Evolutionary conservation across 495 filamentous ascomycete genomes (phyloP).

Genomic region (Corynascus novoguineensis): DNA sequence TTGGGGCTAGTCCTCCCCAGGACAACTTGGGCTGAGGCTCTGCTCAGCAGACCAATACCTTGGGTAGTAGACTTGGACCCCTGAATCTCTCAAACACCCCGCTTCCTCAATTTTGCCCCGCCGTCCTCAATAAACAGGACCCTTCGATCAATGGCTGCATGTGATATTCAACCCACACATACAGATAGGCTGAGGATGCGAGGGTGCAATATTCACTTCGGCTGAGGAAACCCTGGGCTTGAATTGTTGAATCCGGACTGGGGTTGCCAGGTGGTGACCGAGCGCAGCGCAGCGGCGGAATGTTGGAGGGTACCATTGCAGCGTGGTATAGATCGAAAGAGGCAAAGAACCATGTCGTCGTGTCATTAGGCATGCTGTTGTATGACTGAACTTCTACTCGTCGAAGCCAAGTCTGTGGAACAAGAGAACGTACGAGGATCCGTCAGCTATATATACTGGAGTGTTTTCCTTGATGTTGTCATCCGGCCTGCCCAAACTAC

Average conservation of each 20-base stretch:
- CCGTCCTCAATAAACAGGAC: background rate
- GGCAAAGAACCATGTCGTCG: background rate
- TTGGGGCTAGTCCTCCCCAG: background rate
- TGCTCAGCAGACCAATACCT: background rate
- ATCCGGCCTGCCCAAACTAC: background rate
- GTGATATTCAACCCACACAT: constrained; percentile 13
- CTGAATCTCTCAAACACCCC: background rate
- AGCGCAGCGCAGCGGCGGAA: background rate
- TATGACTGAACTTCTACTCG: no score
- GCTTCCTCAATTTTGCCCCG: background rate
- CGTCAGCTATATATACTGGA: constrained; percentile 3
- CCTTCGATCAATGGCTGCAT: constrained; percentile 8
- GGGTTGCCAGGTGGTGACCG: background rate
- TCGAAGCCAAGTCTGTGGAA: no score
- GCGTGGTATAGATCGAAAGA: background rate
- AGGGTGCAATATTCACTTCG: background rate
- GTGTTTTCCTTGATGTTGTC: constrained; percentile 7
- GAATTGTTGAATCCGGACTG: background rate
- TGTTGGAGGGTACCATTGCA: constrained; percentile 10
- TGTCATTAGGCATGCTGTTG: constrained; percentile 1
- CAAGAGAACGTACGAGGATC: background rate
- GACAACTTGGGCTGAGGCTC: background rate
- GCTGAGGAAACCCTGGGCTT: background rate
- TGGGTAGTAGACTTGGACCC: background rate
- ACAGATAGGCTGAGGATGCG: background rate